A percentile compares a stretch with the other conserved stretches of the same genome.
Evolutionary conservation across 257 asterid species (phyloP).

Genomic region (Voacanga thouarsii): DNA sequence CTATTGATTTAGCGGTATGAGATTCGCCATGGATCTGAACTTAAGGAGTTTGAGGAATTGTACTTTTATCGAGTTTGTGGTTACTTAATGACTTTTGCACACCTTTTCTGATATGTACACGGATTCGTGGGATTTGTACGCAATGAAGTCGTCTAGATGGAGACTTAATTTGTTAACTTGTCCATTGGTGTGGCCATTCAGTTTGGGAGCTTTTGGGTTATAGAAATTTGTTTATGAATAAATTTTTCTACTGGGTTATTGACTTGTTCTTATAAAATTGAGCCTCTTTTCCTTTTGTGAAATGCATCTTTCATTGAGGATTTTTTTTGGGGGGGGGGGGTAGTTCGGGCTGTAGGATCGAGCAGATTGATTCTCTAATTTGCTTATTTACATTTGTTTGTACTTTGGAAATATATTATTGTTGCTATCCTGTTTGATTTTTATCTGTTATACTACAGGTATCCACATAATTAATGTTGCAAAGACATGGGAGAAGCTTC

Average conservation of each 20-base stretch:
- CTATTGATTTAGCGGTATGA: neutral
- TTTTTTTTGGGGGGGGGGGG: too few relatives aligned
- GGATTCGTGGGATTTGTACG: neutral
- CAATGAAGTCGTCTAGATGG: neutral
- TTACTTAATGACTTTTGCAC: neutral
- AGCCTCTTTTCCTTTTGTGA: neutral
- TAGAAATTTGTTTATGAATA: neutral
- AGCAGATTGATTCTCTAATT: neutral
- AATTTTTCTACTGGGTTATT: neutral
- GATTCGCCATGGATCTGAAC: neutral
- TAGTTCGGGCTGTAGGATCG: neutral
- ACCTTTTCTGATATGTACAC: neutral
- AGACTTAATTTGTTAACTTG: neutral
- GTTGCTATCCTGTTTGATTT: neutral
- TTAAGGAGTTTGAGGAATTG: neutral
- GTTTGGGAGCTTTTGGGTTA: neutral
- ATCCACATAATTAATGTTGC: conserved; percentile 36
- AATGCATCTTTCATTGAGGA: too few relatives aligned
- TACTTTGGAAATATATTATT: neutral
- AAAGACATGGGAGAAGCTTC: conserved; percentile 43
- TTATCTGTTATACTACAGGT: conserved; percentile 14
- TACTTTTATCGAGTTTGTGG: too few relatives aligned
- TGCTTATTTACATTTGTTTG: neutral
- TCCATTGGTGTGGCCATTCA: neutral
- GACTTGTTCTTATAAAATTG: neutral